A percentile compares a stretch with the other conserved stretches of the same genome.
Conservation (phyloP, 305 asterid species). For the Solanum hybrid region DNA sequence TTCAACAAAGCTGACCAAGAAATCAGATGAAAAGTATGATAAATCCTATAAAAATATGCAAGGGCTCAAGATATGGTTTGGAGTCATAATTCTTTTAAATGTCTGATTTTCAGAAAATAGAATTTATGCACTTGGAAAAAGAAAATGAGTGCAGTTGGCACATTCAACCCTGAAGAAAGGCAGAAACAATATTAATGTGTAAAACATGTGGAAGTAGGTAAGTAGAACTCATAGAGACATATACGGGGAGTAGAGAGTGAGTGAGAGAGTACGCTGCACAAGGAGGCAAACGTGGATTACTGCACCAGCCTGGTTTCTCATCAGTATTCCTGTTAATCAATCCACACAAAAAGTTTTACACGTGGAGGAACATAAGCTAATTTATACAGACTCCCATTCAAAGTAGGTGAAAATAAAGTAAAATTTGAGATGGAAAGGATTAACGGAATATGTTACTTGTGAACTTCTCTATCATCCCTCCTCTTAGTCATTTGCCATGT, state of each 20-base stretch:
- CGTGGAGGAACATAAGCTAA: not conserved
- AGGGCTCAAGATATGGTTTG: not conserved
- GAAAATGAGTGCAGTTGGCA: not conserved
- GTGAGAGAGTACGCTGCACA: constrained; percentile 37
- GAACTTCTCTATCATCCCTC: constrained; percentile 57
- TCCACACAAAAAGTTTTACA: not conserved
- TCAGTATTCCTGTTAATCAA: constrained; percentile 40
- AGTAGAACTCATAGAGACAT: not conserved
- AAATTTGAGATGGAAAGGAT: not conserved
- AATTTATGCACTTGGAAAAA: not conserved
- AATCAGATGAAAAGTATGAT: not conserved
- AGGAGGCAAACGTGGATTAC: constrained; percentile 44
- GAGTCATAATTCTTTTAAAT: not conserved
- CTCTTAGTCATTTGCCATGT: constrained; percentile 73
- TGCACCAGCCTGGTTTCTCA: constrained; percentile 52
- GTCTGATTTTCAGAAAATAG: not conserved
- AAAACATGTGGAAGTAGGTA: not conserved
- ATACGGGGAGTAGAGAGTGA: not conserved
- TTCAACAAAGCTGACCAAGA: constrained; percentile 48
- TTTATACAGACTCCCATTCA: not conserved
- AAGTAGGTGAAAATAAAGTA: not conserved
- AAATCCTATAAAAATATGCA: not conserved
- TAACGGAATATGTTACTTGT: constrained; percentile 33
- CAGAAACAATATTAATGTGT: not conserved
- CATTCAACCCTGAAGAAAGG: not conserved